Base-by-base conservation (phyloP, 345 rosid genomes). In the Hirschfeldia incana region DNA sequence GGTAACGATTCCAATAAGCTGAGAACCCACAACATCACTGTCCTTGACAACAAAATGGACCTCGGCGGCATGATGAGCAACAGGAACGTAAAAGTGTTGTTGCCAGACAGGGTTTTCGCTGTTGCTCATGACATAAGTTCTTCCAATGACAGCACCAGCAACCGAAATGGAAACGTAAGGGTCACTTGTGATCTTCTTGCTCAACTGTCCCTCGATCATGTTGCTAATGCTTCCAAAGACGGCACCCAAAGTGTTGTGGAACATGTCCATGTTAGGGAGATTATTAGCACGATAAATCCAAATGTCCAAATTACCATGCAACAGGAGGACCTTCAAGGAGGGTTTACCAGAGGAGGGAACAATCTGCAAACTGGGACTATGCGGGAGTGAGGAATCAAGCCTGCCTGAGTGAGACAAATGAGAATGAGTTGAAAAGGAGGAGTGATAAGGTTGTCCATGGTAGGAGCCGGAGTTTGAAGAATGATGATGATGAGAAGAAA, bases 231-330 rank as follows among this genome's bases (percentile, higher is more conserved):
- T 85, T 36, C 85, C 88, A 74, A 93, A 86, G 87, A 95, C 71
- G 67, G 92, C 94, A 10, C 94, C 99, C 63, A 95, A 59, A 21
- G 98, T 93, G 87, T 83, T 95, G 66, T 89, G 97, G 80, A 95
- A 91, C 91, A 89, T 85, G 81, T 93, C 99, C 99, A 93, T 93
- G 85, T 95, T 95, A 44, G 99, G 99, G 69, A 95, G 98, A 81
- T 89, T 88, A 59, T 59, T 84, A 2, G 99, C 98, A 29, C 87
- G 88, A 76, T 69, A 76, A 15, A 95, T 90, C 89, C 88, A 88
- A 39, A 93, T 91, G 81, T 95, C 98, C 81, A 95, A 80, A 83
- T 91, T 88, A 17, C 99, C 99, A 61, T 95, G 99, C 64, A 95
- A 70, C 32, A 95, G 85, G 64, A 90, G 82, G 81, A 89, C 92